A percentile compares a stretch with the other conserved stretches of the same genome.
phyloP scores from a whole-genome alignment of 371 early-diverging fungal species.

The Mucor circinelloides region DNA sequence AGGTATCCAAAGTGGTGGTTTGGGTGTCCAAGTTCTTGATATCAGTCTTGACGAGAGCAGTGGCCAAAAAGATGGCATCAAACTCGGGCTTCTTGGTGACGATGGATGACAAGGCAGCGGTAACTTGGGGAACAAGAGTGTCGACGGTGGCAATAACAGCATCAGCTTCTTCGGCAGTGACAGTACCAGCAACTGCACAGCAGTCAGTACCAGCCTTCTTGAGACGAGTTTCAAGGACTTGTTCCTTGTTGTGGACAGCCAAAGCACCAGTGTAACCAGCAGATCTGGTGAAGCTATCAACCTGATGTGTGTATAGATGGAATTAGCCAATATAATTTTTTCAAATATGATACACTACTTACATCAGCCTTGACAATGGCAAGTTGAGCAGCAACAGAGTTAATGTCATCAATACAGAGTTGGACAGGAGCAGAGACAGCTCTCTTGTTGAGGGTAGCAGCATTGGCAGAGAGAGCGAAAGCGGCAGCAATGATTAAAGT shows the following conservation, averaged over 20 bases:
- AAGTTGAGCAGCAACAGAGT: constrained; percentile 15
- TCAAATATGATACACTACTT: background rate
- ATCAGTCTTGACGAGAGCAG: constrained; percentile 16
- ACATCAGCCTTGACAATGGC: constrained; percentile 13
- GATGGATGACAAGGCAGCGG: constrained; percentile 11
- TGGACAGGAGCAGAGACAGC: constrained; percentile 17
- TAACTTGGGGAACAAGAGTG: constrained; percentile 12
- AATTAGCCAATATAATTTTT: background rate
- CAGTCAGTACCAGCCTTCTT: constrained; percentile 19
- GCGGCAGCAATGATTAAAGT: constrained; percentile 17
- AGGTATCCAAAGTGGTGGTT: constrained; percentile 16
- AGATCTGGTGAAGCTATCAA: constrained; percentile 16
- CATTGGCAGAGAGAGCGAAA: constrained; percentile 22
- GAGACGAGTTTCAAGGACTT: constrained; percentile 12
- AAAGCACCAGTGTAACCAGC: constrained; percentile 22
- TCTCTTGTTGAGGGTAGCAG: constrained; percentile 23
- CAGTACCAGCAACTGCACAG: constrained; percentile 2
- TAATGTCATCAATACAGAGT: background rate
- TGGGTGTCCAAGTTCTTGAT: constrained; percentile 14
- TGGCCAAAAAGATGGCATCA: constrained; percentile 11
- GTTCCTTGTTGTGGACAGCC: constrained; percentile 9
- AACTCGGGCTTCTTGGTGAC: constrained; percentile 21
- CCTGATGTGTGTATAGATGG: background rate
- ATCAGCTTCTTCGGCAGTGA: constrained; percentile 19
- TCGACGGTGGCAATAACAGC: constrained; percentile 16